Conservation (phyloP, 2,329 filamentous ascomycete genomes). For the Exophiala xenobiotica region DNA sequence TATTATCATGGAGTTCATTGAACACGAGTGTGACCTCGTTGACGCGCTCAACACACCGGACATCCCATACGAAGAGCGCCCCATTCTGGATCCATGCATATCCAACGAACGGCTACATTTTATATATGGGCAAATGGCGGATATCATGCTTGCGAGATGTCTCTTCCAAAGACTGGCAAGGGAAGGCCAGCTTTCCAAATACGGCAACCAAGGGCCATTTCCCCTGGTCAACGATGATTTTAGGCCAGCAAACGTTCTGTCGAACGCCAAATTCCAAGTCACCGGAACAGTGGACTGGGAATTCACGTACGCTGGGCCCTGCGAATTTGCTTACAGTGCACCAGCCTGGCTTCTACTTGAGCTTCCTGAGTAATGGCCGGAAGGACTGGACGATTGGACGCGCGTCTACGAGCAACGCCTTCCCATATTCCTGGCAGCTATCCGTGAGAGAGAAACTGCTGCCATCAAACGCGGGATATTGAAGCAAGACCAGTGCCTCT, state of each 20-base stretch:
- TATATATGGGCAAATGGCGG: slow-evolving; percentile 44
- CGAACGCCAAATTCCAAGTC: slow-evolving; percentile 27
- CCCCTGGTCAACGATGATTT: slow-evolving; percentile 34
- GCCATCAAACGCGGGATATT: not conserved
- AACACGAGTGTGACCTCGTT: slow-evolving; percentile 28
- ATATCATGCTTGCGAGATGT: slow-evolving; percentile 37
- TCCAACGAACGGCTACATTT: slow-evolving; percentile 35
- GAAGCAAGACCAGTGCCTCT: not conserved
- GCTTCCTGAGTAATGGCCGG: slow-evolving; percentile 30
- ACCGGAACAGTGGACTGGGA: slow-evolving; percentile 35
- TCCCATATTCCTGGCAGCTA: slow-evolving; percentile 1
- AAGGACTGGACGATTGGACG: slow-evolving; percentile 26
- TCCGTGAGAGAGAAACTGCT: slow-evolving; percentile 22
- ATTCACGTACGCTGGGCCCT: slow-evolving; percentile 31
- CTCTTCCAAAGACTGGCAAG: slow-evolving; percentile 29
- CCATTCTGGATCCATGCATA: slow-evolving; percentile 38
- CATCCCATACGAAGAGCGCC: slow-evolving; percentile 29
- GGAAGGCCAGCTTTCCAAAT: slow-evolving; percentile 8
- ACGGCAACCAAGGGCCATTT: slow-evolving; percentile 33
- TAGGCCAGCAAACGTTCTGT: slow-evolving; percentile 32
- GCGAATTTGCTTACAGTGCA: slow-evolving; percentile 26
- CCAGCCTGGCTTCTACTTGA: slow-evolving; percentile 33
- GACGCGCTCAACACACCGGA: slow-evolving; percentile 33
- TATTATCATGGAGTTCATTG: slow-evolving; percentile 39
- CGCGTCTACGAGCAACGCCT: slow-evolving; percentile 22